phyloP scores from a whole-genome alignment of 1,284 basidiomycete genomes.

The Naganishia cerealis region DNA sequence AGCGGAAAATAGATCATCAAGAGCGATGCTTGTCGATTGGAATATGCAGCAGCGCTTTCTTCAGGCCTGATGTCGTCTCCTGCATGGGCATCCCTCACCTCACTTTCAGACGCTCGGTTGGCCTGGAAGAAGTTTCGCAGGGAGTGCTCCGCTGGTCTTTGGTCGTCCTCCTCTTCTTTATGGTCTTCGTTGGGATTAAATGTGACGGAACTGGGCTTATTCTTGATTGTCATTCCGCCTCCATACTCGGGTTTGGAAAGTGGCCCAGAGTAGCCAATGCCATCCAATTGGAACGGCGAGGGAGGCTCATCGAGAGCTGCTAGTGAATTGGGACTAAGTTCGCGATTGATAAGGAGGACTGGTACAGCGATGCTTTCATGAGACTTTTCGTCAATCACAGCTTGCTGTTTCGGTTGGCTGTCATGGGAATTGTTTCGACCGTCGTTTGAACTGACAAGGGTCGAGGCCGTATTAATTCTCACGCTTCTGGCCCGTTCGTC shows the following conservation, averaged over 20 bases:
- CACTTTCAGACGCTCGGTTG: conserved; percentile 33
- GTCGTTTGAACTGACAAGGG: conserved; percentile 1
- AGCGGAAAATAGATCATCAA: conserved; percentile 53
- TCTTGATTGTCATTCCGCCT: background rate
- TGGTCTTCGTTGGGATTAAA: conserved; percentile 19
- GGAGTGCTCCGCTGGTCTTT: conserved; percentile 34
- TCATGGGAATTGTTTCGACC: background rate
- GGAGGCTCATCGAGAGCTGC: conserved; percentile 1
- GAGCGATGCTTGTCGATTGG: conserved; percentile 51
- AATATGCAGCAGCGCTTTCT: conserved; percentile 48
- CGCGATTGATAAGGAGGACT: background rate
- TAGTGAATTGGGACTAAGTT: background rate
- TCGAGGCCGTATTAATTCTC: conserved; percentile 7
- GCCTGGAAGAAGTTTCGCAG: conserved; percentile 46
- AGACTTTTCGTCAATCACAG: conserved; percentile 1
- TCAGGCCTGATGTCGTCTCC: conserved; percentile 19
- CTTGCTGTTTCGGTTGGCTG: background rate
- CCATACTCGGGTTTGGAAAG: background rate
- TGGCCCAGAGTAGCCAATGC: conserved; percentile 7
- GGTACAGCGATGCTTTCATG: background rate
- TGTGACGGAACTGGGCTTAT: background rate
- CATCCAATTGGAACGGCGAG: conserved; percentile 22
- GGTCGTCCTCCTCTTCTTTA: conserved; percentile 17
- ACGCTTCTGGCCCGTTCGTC: conserved; percentile 6
- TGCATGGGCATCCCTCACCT: conserved; percentile 15